Percentiles rank a stretch among this genome's conserved stretches.
These are phyloP conservation scores for Fomitopsis schrenkii DNA, from an alignment of 1,284 basidiomycete genomes.

Conservation along the genomic window DNA sequence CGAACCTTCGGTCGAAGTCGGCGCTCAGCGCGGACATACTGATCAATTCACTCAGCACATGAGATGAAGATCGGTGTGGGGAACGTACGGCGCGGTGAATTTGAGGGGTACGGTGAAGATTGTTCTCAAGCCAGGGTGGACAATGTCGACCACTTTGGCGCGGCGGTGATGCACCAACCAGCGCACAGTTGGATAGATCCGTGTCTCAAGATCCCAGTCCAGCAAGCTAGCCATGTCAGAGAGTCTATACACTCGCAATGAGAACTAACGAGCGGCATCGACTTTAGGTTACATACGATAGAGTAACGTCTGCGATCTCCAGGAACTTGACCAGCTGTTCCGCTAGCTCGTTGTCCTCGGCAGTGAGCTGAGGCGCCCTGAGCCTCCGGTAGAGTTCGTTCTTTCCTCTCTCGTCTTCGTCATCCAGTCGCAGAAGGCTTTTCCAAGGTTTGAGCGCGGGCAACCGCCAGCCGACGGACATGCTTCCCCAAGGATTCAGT, in stretches of 20 bases:
- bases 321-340: conserved; percentile 68
- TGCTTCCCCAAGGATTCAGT: conserved; percentile 61
- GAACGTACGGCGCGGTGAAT: conserved; percentile 61
- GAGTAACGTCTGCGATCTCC: conserved; percentile 59
- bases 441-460: conserved; percentile 90
- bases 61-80: not conserved
- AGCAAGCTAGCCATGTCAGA: conserved; percentile 83
- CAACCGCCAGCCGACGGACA: conserved; percentile 66
- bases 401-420: conserved; percentile 45
- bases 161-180: conserved; percentile 89
- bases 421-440: conserved; percentile 76
- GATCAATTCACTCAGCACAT: not conserved
- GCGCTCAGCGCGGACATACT: conserved; percentile 38
- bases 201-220: conserved; percentile 83
- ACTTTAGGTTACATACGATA: conserved; percentile 46
- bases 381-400: conserved; percentile 63
- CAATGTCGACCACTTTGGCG: conserved; percentile 85
- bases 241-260: conserved; percentile 44
- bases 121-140: conserved; percentile 80
- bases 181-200: conserved; percentile 84
- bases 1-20: conserved; percentile 70
- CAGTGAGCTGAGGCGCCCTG: conserved; percentile 54
- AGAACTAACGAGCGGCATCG: not conserved
- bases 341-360: conserved; percentile 62
- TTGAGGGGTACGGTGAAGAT: conserved; percentile 75